Percentiles rank a stretch among this genome's conserved stretches.
Evolutionary conservation across 176 grass and related monocot genomes (phyloP).

Genomic region (Raddia distichophylla): DNA sequence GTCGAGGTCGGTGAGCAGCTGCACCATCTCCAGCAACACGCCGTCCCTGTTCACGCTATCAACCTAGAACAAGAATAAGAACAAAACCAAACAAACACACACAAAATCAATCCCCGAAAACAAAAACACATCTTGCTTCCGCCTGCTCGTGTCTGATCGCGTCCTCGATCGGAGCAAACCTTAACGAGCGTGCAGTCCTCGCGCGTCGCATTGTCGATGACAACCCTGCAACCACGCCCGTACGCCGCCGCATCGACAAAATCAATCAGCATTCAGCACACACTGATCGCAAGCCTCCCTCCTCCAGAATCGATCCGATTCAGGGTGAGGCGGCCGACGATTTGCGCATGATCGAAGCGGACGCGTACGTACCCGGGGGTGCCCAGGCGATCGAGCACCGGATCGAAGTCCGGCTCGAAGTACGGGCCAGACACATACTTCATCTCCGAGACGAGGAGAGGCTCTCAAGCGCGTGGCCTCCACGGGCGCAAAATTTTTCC

Average conservation of each 20-base stretch:
- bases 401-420: constrained; percentile 84
- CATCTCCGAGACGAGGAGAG: constrained; percentile 30
- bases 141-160: not conserved
- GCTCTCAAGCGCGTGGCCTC: not conserved
- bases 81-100: not conserved
- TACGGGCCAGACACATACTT: constrained; percentile 66
- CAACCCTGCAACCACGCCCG: constrained; percentile 52
- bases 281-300: not conserved
- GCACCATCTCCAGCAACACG: constrained; percentile 83
- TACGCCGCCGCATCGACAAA: not conserved
- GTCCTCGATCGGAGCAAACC: constrained; percentile 26
- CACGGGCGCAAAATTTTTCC: not conserved
- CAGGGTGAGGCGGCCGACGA: not conserved
- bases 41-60: constrained; percentile 80
- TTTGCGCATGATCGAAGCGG: not conserved
- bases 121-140: not conserved
- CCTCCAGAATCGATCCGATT: not conserved
- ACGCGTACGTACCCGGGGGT: constrained; percentile 43
- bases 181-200: constrained; percentile 73
- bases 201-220: constrained; percentile 73
- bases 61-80: constrained; percentile 25
- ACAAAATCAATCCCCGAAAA: not conserved
- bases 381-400: constrained; percentile 54
- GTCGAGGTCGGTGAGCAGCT: constrained; percentile 80
- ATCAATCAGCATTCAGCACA: not conserved